These are phyloP conservation scores for Stellera chamaejasme DNA, from an alignment of 345 rosid species.

Conservation along the genomic window DNA sequence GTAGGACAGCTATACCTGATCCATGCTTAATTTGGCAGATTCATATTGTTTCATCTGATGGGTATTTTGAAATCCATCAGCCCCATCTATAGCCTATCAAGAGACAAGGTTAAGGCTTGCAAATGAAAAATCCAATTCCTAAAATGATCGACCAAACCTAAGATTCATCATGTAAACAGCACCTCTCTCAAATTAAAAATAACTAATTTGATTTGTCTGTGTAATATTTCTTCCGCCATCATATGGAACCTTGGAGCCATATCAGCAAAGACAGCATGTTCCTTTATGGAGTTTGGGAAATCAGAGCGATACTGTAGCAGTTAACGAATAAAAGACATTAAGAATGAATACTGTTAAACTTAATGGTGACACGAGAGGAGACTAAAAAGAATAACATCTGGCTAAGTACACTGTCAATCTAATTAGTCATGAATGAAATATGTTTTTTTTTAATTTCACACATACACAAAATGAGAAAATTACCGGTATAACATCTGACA, in stretches of 20 bases:
- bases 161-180: constrained; percentile 9
- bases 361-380: too few relatives aligned
- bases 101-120: constrained; percentile 16
- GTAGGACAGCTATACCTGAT: constrained; percentile 49
- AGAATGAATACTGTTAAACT: background rate
- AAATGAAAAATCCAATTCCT: background rate
- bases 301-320: constrained; percentile 63
- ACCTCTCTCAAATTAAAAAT: constrained; percentile 73
- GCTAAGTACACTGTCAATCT: too few relatives aligned
- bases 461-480: too few relatives aligned
- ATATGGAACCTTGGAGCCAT: constrained; percentile 79
- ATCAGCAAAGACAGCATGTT: constrained; percentile 78
- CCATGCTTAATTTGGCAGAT: constrained; percentile 81
- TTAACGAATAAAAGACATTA: constrained; percentile 7
- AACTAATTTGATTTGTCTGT: constrained; percentile 72
- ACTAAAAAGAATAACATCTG: too few relatives aligned
- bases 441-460: too few relatives aligned
- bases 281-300: constrained; percentile 73
- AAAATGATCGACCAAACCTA: too few relatives aligned
- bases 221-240: constrained; percentile 79
- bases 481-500: too few relatives aligned
- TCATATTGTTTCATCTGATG: constrained; percentile 74
- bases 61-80: constrained; percentile 92
- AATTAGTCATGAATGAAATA: too few relatives aligned
- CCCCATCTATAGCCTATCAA: constrained; percentile 76